Conservation (phyloP, 257 asterid genomes). For the Nicotiana benthamiana region DNA sequence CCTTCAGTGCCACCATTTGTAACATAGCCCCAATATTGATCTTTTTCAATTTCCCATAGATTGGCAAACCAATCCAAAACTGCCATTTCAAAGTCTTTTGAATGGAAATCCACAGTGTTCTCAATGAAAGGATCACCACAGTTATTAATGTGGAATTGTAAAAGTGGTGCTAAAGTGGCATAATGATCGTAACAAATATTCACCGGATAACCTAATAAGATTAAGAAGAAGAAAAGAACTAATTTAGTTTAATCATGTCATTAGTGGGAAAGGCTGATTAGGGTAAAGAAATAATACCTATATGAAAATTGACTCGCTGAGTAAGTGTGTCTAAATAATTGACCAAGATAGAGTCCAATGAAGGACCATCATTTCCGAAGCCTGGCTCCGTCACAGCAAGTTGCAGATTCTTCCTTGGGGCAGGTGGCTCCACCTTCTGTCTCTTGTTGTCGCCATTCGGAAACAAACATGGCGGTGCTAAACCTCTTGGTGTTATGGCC, state of each 20-base stretch:
- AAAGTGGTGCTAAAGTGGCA: background rate
- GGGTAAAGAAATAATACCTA: background rate
- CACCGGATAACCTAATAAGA: background rate
- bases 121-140: conserved; percentile 5
- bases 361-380: background rate
- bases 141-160: conserved; percentile 7
- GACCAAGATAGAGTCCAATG: background rate
- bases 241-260: background rate
- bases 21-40: conserved; percentile 15
- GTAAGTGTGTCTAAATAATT: background rate
- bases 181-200: background rate
- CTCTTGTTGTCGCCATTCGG: background rate
- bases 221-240: background rate
- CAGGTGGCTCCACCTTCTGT: background rate
- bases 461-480: background rate
- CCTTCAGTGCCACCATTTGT: conserved; percentile 26
- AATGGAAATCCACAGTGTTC: conserved; percentile 3
- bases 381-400: background rate
- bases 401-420: background rate
- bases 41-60: conserved; percentile 9
- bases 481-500: background rate
- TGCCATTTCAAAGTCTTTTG: conserved; percentile 13
- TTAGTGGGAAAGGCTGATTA: background rate
- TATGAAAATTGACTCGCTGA: background rate
- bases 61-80: conserved; percentile 18